These are phyloP conservation scores for Cercospora sesami DNA, from an alignment of 2,329 filamentous ascomycete genomes.

Conservation along the genomic window DNA sequence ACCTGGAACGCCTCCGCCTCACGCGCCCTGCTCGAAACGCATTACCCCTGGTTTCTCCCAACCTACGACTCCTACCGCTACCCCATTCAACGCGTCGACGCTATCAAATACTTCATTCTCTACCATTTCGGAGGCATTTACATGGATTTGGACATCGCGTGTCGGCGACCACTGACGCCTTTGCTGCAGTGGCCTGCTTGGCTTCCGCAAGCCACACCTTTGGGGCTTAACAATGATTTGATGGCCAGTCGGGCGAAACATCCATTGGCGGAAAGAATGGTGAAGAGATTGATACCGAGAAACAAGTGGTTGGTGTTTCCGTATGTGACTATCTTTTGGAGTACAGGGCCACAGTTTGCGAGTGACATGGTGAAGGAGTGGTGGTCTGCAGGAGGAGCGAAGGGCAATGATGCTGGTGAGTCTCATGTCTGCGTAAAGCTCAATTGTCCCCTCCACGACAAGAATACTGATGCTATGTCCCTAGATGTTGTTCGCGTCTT, in stretches of 20 bases:
- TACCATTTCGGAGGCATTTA: slow-evolving; percentile 75
- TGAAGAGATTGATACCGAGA: slow-evolving; percentile 18
- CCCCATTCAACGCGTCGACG: slow-evolving; percentile 74
- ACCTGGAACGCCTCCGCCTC: slow-evolving; percentile 25
- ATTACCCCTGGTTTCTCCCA: slow-evolving; percentile 39
- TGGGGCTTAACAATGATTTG: slow-evolving; percentile 73
- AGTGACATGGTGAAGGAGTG: slow-evolving; percentile 34
- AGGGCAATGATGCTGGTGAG: background rate
- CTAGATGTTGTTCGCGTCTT: slow-evolving; percentile 18
- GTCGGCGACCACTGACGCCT: slow-evolving; percentile 62
- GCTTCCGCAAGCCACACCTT: slow-evolving; percentile 67
- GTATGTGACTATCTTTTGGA: slow-evolving; percentile 38
- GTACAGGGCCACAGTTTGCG: slow-evolving; percentile 36
- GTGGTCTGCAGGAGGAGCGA: slow-evolving; percentile 13
- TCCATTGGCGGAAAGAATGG: slow-evolving; percentile 31
- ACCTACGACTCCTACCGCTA: slow-evolving; percentile 72
- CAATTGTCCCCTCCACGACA: background rate
- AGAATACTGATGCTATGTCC: background rate
- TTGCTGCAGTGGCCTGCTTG: slow-evolving; percentile 67
- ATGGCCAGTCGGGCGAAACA: slow-evolving; percentile 53
- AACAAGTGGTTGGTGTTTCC: slow-evolving; percentile 31
- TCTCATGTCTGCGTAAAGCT: background rate
- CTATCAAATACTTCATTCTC: slow-evolving; percentile 73
- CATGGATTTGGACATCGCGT: slow-evolving; percentile 71
- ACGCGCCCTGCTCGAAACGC: slow-evolving; percentile 20